A percentile compares a stretch with the other conserved stretches of the same genome.
Conservation (phyloP, 331 rosid species). For the Quercus tomentella region DNA sequence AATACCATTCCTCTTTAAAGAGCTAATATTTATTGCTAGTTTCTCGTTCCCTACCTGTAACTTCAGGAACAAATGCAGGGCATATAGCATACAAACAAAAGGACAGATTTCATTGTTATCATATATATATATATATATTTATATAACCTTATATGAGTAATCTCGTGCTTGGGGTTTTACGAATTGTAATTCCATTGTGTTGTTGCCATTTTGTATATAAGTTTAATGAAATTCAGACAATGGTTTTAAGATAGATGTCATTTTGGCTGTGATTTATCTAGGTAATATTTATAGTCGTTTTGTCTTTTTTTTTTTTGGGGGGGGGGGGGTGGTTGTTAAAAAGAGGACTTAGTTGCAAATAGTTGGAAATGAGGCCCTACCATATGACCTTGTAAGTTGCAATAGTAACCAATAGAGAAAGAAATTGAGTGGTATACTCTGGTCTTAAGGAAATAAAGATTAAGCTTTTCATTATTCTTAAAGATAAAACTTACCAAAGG, state of each 20-base stretch:
- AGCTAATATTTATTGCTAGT: no score
- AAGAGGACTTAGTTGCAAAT: background rate
- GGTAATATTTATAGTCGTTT: background rate
- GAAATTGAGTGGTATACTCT: no score
- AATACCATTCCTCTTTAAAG: no score
- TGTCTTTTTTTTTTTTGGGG: background rate
- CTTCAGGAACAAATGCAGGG: no score
- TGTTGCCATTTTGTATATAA: no score
- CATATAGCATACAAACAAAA: no score
- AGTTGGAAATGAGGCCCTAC: background rate
- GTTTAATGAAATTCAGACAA: background rate
- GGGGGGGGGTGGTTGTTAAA: background rate
- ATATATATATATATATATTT: background rate
- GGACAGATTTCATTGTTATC: no score
- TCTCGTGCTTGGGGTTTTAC: no score
- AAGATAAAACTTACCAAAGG: background rate
- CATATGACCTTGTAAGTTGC: background rate
- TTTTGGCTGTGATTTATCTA: background rate
- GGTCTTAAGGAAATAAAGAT: no score
- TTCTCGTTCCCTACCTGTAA: no score
- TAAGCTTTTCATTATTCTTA: background rate
- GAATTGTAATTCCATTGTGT: no score
- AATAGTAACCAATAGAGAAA: background rate
- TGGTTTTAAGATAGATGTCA: background rate
- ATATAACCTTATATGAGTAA: no score